phyloP scores from a whole-genome alignment of 371 early-diverging fungal genomes.

The Parasitella parasitica region DNA sequence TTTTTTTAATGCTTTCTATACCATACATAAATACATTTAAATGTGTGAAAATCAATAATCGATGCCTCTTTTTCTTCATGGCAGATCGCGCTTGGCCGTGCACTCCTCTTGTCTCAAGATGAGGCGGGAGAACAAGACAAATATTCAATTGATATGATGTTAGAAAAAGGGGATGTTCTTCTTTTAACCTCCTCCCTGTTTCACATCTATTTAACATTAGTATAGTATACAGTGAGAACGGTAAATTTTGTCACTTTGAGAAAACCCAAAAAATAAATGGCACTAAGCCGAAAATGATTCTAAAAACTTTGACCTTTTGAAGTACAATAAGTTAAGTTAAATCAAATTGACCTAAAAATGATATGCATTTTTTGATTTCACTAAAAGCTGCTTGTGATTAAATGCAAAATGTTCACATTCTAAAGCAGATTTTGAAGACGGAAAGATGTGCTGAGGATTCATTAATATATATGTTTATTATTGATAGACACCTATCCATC shows the following conservation, averaged over 20 bases:
- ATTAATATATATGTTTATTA: constrained; percentile 20
- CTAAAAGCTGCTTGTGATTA: constrained; percentile 22
- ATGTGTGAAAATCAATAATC: too few species aligned
- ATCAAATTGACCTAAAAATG: constrained; percentile 1
- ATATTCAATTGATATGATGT: too few species aligned
- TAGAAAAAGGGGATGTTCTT: neutral
- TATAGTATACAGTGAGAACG: too few species aligned
- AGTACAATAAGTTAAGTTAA: neutral
- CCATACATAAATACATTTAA: neutral
- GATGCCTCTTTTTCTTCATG: neutral
- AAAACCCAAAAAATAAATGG: neutral
- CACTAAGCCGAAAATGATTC: neutral
- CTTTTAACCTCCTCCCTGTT: neutral
- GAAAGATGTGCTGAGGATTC: constrained; percentile 17
- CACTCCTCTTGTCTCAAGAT: constrained; percentile 2
- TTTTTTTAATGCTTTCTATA: too few species aligned
- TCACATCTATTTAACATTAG: too few species aligned
- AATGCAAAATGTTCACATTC: constrained; percentile 23
- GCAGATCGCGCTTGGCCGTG: neutral
- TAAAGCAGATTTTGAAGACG: constrained; percentile 21
- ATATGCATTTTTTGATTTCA: constrained; percentile 10
- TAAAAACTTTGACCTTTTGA: neutral
- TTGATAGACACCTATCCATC: constrained; percentile 24
- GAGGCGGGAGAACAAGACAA: constrained; percentile 1
- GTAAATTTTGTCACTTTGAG: too few species aligned